A percentile compares a stretch with the other conserved stretches of the same genome.
Evolutionary conservation across 2,329 filamentous ascomycete species (phyloP).

Genomic region (Cercospora nicotianae): DNA sequence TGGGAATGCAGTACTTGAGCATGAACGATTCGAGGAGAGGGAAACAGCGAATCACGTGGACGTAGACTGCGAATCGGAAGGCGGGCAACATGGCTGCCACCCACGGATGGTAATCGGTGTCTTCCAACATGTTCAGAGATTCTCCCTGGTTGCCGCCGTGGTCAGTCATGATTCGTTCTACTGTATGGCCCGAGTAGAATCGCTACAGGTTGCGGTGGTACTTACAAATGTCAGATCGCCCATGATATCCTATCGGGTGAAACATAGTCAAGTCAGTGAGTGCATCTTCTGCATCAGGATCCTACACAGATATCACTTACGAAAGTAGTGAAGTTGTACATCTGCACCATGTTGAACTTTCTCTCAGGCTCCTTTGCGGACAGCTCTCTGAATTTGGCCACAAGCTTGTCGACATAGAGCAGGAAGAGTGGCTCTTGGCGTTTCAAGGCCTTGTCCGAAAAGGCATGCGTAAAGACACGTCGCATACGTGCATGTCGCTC

Average conservation of each 20-base stretch:
- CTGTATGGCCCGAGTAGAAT: neutral
- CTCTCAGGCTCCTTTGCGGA: conserved; percentile 30
- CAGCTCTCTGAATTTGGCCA: conserved; percentile 40
- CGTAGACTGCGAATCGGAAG: conserved; percentile 10
- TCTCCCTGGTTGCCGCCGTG: conserved; percentile 20
- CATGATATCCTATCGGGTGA: conserved; percentile 26
- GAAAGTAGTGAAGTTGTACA: conserved; percentile 36
- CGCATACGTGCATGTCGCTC: conserved; percentile 42
- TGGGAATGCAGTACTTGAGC: conserved; percentile 5
- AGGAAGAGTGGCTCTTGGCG: conserved; percentile 45
- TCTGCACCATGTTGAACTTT: conserved; percentile 32
- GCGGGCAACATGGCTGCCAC: conserved; percentile 23
- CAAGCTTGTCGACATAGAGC: conserved; percentile 44
- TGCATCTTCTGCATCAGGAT: neutral
- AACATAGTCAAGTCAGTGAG: neutral
- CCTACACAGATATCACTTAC: conserved; percentile 4
- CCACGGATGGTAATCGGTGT: conserved; percentile 41
- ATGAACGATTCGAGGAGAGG: conserved; percentile 7
- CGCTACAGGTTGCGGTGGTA: conserved; percentile 2
- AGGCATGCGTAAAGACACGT: conserved; percentile 44
- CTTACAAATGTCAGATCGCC: conserved; percentile 37
- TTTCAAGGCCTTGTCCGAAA: conserved; percentile 43
- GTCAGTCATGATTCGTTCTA: conserved; percentile 28
- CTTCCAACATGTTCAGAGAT: conserved; percentile 28
- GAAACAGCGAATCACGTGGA: conserved; percentile 16